Conservation (phyloP, 2,329 filamentous ascomycete genomes). For the Purpureocillium takamizusanense region DNA sequence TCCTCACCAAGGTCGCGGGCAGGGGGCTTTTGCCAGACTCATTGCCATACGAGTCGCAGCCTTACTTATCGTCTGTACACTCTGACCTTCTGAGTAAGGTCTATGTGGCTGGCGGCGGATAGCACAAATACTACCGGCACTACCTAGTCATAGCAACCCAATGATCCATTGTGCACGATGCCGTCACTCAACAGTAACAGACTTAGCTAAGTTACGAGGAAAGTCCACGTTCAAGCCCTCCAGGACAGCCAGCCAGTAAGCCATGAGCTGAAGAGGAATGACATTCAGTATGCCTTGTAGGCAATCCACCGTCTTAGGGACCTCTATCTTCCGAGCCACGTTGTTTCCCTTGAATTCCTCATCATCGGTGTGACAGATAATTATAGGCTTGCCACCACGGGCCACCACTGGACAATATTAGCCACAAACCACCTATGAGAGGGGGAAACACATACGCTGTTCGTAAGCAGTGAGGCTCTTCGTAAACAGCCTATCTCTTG, state of each 20-base stretch:
- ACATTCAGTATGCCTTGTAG: slow-evolving; percentile 97
- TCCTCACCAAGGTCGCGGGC: too few relatives aligned
- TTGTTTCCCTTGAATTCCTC: slow-evolving; percentile 80
- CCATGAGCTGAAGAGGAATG: slow-evolving; percentile 92
- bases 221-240: slow-evolving; percentile 98
- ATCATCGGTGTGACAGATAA: slow-evolving; percentile 91
- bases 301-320: slow-evolving; percentile 89
- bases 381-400: slow-evolving; percentile 89
- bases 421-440: not conserved
- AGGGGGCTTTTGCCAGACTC: too few relatives aligned
- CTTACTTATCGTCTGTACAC: too few relatives aligned
- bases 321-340: slow-evolving; percentile 96
- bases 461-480: slow-evolving; percentile 99
- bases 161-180: too few relatives aligned
- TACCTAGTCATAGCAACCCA: too few relatives aligned
- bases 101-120: too few relatives aligned
- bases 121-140: too few relatives aligned
- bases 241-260: slow-evolving; percentile 95
- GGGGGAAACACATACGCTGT: slow-evolving; percentile 54
- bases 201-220: slow-evolving; percentile 97
- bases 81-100: too few relatives aligned
- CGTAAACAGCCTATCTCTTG: slow-evolving; percentile 88
- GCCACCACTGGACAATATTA: slow-evolving; percentile 63
- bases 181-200: slow-evolving; percentile 97
- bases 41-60: too few relatives aligned